Base-by-base conservation (phyloP, 768 basidiomycete species). In the Auricularia cornea region DNA sequence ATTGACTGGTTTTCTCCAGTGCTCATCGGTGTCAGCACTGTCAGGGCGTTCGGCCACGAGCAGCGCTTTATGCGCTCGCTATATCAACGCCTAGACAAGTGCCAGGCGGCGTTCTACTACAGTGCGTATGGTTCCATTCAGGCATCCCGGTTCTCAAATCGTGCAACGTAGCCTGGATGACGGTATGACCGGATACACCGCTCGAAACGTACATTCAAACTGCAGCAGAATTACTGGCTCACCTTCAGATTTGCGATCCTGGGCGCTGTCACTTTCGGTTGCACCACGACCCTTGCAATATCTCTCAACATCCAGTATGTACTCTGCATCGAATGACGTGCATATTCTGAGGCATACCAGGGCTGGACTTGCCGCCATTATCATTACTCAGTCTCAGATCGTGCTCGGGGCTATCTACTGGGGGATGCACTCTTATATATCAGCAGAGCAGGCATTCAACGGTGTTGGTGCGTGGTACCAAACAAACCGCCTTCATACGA, bases 281-380 rank as follows among this genome's bases (percentile, higher is more conserved):
- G 72, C 32, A 75, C 74, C 8, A 72, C 74, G 10, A 52, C 74
- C 16, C 67, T 77, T 60, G 69, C 72, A 2, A 65, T 77, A 26
- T 68, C 67, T 4, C 60, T 57, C 12, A 26, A 26, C 16, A 16
- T 57, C 16, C 16, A 11, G 54, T 48, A 18, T 18, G 44, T 48
- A 20, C 6, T 18, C 44, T 48, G n/a, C n/a, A n/a, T 23, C 16
- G 23, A 5, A 48, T 20, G 20, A 18, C 44, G 20, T 14, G 44
- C 4, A 20, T 18, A 48, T 48, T 48, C 44, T 18, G 23, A 48
- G 41, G 4, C 63, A 65, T 1, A 65, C 66, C 1, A 61, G 61
- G 3, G 67, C 70, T 18, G 72, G 73, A 18, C 57, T 70, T 6
- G 68, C 72, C 3, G 73, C 72, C 2, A 62, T 73, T 16, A 72